Evolutionary conservation across 116 monocot species (phyloP), one percentile per base, ranked within the genome.

Genomic region (Cymodocea nodosa): DNA sequence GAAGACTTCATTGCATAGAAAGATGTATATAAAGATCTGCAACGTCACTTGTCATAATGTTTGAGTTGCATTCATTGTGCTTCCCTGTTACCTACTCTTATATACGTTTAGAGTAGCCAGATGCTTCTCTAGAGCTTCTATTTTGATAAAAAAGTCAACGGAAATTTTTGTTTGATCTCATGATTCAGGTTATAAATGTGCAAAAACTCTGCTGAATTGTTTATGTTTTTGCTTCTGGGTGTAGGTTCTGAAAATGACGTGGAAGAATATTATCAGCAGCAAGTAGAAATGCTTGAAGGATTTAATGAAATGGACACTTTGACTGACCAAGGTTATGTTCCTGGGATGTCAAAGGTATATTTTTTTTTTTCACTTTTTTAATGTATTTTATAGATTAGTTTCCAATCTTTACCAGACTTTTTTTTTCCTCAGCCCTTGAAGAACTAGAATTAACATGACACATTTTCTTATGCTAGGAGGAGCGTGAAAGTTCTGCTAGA

Each of bases 261-360:
- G 36, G 84, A 81, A 51, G 93, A 89, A 22, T 89, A 89, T 68
- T 89, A 84, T 63, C 82, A 86, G 77, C 89, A 89, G 63, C 94
- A 95, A 73, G 83, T 72, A 34, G 90, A 95, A 70, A 89, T 90
- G 90, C 73, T 95, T 13, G 90, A 95, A 59, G 83, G 94, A 23
- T 95, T 95, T 70, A 81, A 67, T 56, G 87, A 95, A 79, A 90
- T 95, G 94, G 90, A 95, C 69, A 70, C 80, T 18, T 77, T 95
- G 57, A 74, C 89, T 24, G 87, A 90, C 35, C 87, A 85, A 53
- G 90, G 94, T 68, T 90, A 79, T 63, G 77, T 95, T 66, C 85
- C 94, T 67, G 75, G 78, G 66, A 68, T 87, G 72, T 78, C 94
- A 56, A 89, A 81, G 89, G 94, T 82, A 23, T 39, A 52, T 12